Conservation (phyloP, 2,329 filamentous ascomycete genomes). For the Aspergillus spinulosporus region DNA sequence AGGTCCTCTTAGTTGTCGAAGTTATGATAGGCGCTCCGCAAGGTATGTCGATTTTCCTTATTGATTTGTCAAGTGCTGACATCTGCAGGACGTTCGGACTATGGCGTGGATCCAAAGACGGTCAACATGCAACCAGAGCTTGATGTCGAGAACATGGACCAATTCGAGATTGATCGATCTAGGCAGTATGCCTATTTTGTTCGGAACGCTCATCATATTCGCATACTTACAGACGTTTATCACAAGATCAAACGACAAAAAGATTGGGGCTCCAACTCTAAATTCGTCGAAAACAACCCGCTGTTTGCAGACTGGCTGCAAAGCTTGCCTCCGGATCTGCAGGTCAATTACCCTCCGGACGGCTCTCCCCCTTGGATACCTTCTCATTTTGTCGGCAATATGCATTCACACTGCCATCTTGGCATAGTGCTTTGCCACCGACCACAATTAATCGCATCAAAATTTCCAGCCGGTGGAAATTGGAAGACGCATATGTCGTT, state of each 20-base stretch:
- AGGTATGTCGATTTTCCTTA: conserved; percentile 55
- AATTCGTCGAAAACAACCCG: conserved; percentile 76
- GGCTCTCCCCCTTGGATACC: conserved; percentile 80
- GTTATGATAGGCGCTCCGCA: conserved; percentile 92
- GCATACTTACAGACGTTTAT: conserved; percentile 74
- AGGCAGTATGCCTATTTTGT: conserved; percentile 82
- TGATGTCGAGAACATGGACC: conserved; percentile 66
- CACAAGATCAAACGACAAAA: conserved; percentile 70
- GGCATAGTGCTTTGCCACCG: conserved; percentile 83
- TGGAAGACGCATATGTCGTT: conserved; percentile 89
- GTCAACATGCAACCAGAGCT: conserved; percentile 71
- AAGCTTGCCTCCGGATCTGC: conserved; percentile 75
- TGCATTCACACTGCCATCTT: conserved; percentile 86
- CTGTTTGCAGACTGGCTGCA: conserved; percentile 72
- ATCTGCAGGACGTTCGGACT: conserved; percentile 69
- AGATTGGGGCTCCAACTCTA: conserved; percentile 84
- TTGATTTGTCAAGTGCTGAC: conserved; percentile 18
- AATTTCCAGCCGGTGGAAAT: conserved; percentile 66
- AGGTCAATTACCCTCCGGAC: conserved; percentile 74
- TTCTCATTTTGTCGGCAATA: conserved; percentile 83
- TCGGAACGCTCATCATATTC: conserved; percentile 73
- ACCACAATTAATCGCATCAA: conserved; percentile 77
- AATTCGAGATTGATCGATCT: conserved; percentile 73
- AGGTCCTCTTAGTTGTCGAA: conserved; percentile 80
- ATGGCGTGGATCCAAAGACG: conserved; percentile 71